Evolutionary conservation across 2,329 filamentous ascomycete genomes (phyloP), one percentile per base, ranked within the genome.

Genomic region (Sporothrix variecibatus): DNA sequence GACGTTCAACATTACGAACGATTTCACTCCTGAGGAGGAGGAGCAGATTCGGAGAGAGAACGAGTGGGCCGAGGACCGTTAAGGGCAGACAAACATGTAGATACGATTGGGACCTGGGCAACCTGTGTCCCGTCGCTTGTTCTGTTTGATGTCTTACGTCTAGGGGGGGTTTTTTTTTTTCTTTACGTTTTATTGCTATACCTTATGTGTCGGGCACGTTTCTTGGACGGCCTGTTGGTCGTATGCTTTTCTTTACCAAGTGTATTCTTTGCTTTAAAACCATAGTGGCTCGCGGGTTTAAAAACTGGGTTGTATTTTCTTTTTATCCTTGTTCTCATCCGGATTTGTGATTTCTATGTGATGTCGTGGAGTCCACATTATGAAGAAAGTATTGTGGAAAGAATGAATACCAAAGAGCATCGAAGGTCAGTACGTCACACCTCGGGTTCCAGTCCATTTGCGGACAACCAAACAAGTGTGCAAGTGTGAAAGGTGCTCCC

Each of bases 1-100:
- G 89, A 99, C 96, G 0, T 99, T 99, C 87, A 99, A 99, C 86
- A 99, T 99, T 81, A 96, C 97, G 80, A 99, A 99, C 80, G 96
- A 99, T 83, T 99, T 99, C 86, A 98, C 96, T 0, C 94, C 95
- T 2, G 96, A 99, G 84, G 96, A 99, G 86, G 96, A 99, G 84
- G 96, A 99, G 82, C 96, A 99, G 88, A 99, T 96, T 77, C 92
- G 93, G 74, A 90, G 93, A 3, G 93, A 96, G 87, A 96, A 96
- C 82, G 93, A 96, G 84, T 96, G 93, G 93, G 93, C 93, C 64
- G 93, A 96, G 87, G 93, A 96, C 79, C 90, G 91, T 79, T 93
- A 87, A 65, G 23, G 31, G 31, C 28, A 23, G 23, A 38, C 23
- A 65, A 65, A 23, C 9, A 65, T 67, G 23, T 23, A 6, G 23